phyloP scores from a whole-genome alignment of 2,329 filamentous ascomycete species.

The Fusarium sp. region DNA sequence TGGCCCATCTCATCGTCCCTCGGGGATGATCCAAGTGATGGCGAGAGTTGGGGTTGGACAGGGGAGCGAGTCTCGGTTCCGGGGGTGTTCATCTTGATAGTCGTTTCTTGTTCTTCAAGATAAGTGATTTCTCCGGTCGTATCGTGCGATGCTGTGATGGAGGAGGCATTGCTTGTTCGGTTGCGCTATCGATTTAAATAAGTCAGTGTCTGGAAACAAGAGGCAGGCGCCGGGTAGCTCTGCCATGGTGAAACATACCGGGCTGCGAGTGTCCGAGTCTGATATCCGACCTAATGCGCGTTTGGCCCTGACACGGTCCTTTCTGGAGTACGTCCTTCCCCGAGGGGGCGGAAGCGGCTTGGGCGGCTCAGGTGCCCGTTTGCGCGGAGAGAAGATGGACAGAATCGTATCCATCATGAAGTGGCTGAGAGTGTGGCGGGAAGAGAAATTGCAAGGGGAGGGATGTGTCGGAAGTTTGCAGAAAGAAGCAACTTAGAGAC shows the following conservation, averaged over 20 bases:
- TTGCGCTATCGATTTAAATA: constrained; percentile 21
- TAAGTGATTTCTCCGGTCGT: constrained; percentile 9
- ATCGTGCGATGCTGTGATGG: constrained; percentile 14
- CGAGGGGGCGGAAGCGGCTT: constrained; percentile 28
- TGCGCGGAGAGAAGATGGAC: constrained; percentile 39
- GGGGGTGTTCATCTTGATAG: constrained; percentile 16
- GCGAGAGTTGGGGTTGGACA: neutral
- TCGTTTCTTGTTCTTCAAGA: constrained; percentile 5
- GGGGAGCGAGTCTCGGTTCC: neutral
- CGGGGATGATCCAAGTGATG: neutral
- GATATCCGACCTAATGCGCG: constrained; percentile 18
- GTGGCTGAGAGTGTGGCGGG: neutral
- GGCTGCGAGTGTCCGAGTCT: constrained; percentile 24
- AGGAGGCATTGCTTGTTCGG: constrained; percentile 28
- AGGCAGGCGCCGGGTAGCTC: neutral
- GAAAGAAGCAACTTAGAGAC: neutral
- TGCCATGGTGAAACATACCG: constrained; percentile 25
- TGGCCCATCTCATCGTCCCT: neutral
- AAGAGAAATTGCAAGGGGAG: neutral
- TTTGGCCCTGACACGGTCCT: constrained; percentile 28
- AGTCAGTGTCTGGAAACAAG: neutral
- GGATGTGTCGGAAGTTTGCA: neutral
- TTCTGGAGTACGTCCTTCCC: constrained; percentile 24
- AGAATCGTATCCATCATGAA: constrained; percentile 28
- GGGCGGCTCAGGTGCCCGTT: constrained; percentile 21